Evolutionary conservation across 2,329 filamentous ascomycete species (phyloP).

Genomic region (Pyrenophora tritici-repentis): DNA sequence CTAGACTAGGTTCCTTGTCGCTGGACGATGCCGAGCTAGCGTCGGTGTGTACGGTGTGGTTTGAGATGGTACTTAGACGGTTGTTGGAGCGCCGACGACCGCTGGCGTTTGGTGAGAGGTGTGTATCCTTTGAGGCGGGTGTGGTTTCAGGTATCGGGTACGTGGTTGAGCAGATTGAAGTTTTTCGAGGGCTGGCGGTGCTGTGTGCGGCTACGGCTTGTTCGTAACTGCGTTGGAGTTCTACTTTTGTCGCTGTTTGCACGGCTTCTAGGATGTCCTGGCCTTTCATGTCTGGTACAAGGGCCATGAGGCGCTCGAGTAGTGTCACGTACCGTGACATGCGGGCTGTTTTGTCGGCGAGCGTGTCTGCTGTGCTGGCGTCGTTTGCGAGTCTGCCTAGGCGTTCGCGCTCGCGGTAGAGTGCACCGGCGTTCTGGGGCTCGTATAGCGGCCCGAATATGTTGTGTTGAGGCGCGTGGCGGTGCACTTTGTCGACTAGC

Average conservation of each 20-base stretch:
- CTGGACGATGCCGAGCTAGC: not conserved
- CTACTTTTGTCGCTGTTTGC: slow-evolving; percentile 25
- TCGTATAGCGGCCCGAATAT: slow-evolving; percentile 39
- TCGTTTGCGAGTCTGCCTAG: slow-evolving; percentile 31
- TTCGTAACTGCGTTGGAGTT: slow-evolving; percentile 29
- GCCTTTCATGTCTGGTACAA: slow-evolving; percentile 29
- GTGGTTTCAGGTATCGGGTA: slow-evolving; percentile 5
- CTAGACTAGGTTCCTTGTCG: slow-evolving; percentile 20
- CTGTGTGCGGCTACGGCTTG: slow-evolving; percentile 22
- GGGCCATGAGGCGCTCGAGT: slow-evolving; percentile 36
- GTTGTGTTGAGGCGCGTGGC: slow-evolving; percentile 29
- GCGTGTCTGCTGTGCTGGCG: slow-evolving; percentile 15
- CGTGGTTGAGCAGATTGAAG: not conserved
- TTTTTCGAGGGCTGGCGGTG: not conserved
- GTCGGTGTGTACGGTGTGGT: not conserved
- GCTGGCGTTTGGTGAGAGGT: not conserved
- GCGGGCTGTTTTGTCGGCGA: slow-evolving; percentile 34
- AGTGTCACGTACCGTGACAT: slow-evolving; percentile 38
- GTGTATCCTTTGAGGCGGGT: slow-evolving; percentile 6
- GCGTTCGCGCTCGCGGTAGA: slow-evolving; percentile 37
- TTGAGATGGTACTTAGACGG: slow-evolving; percentile 8
- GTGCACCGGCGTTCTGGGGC: slow-evolving; percentile 25
- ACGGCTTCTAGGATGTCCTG: slow-evolving; percentile 27
- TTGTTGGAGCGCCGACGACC: slow-evolving; percentile 13
- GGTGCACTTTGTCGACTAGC: slow-evolving; percentile 42